Conservation (phyloP, 768 basidiomycete species). For the Auriscalpium microsporum region DNA sequence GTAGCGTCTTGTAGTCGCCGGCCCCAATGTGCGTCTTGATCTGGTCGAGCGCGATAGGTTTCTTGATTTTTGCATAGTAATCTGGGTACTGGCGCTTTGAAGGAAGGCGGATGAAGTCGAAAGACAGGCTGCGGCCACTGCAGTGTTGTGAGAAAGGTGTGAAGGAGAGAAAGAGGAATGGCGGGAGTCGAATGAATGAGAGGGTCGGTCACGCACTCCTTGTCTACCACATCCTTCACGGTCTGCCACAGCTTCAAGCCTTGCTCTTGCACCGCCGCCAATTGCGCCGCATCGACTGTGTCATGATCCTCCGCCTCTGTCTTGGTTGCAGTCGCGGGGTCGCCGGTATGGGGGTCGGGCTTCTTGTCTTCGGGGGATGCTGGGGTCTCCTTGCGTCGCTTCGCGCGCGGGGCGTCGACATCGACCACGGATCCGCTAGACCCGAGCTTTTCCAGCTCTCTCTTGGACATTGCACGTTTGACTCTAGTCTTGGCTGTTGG, state of each 20-base stretch:
- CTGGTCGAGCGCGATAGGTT: conserved; percentile 82
- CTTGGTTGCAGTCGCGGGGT: conserved; percentile 23
- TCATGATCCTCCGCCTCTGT: conserved; percentile 20
- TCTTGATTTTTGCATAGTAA: conserved; percentile 74
- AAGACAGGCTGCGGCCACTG: conserved; percentile 57
- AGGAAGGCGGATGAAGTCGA: conserved; percentile 62
- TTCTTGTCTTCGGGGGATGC: conserved; percentile 29
- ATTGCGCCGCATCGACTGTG: conserved; percentile 15
- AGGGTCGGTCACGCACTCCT: conserved; percentile 67
- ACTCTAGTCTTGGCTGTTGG: too few species aligned
- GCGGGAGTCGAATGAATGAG: conserved; percentile 20
- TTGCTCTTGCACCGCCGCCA: conserved; percentile 47
- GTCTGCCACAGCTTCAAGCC: conserved; percentile 69
- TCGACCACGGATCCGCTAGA: conserved; percentile 24
- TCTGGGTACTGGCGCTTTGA: conserved; percentile 72
- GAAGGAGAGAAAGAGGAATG: conserved; percentile 16
- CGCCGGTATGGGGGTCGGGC: conserved; percentile 31
- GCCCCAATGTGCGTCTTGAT: conserved; percentile 73
- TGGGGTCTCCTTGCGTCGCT: conserved; percentile 39
- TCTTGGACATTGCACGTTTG: conserved; percentile 34
- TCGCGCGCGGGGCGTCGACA: conserved; percentile 39
- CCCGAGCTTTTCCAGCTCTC: conserved; percentile 36
- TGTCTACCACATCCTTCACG: conserved; percentile 75
- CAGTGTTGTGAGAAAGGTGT: conserved; percentile 21
- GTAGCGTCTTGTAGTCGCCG: conserved; percentile 50